These are phyloP conservation scores for Trichophaea hybrida DNA, from an alignment of 2,329 filamentous ascomycete genomes.

Conservation along the genomic window DNA sequence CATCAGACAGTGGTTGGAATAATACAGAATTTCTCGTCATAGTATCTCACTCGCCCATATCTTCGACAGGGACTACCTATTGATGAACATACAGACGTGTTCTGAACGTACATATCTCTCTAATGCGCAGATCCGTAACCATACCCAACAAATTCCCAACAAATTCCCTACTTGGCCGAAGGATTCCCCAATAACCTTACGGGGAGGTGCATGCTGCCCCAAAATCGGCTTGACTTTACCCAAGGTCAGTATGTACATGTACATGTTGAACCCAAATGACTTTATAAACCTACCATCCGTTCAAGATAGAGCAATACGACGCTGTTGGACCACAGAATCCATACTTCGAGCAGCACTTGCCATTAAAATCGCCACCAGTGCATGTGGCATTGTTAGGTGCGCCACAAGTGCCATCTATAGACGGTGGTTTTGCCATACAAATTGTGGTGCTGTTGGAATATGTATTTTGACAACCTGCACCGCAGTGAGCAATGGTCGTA, in stretches of 20 bases:
- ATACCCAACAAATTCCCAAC: neutral
- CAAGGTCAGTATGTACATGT: neutral
- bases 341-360: constrained; percentile 1
- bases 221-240: neutral
- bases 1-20: too few relatives aligned
- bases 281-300: neutral
- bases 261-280: neutral
- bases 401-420: neutral
- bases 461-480: neutral
- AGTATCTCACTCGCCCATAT: neutral
- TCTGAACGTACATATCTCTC: neutral
- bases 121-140: neutral
- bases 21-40: neutral
- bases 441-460: neutral
- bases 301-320: neutral
- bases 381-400: neutral
- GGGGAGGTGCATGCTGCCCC: neutral
- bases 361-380: neutral
- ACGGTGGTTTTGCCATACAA: neutral
- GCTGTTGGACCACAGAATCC: neutral
- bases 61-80: neutral
- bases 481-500: neutral
- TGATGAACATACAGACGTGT: neutral
- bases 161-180: neutral
- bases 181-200: neutral